Evolutionary conservation across 164 flowering plant species (phyloP).

Genomic region (Vitis rotundifolia): DNA sequence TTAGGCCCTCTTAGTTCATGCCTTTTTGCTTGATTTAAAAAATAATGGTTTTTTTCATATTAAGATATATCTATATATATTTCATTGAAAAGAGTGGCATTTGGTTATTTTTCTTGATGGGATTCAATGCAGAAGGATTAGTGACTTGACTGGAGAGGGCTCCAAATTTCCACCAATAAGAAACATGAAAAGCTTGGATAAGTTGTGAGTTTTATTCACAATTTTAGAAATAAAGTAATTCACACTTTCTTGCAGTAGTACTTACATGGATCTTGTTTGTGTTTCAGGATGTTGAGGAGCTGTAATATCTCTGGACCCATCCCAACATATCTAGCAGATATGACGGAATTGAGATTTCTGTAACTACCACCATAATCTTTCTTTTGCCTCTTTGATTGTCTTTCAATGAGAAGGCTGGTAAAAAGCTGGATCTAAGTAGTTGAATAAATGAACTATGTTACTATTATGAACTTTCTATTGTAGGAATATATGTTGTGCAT

Average conservation of each 20-base stretch:
- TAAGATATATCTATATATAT: too few relatives aligned
- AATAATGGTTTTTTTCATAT: not conserved
- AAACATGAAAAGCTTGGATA: conserved; percentile 21
- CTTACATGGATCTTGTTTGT: not conserved
- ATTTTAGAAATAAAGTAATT: not conserved
- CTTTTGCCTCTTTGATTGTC: not conserved
- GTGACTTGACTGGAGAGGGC: conserved; percentile 32
- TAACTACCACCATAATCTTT: conserved; percentile 8
- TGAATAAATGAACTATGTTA: too few relatives aligned
- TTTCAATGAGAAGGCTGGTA: too few relatives aligned
- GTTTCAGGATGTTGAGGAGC: conserved; percentile 40
- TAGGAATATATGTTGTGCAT: not conserved
- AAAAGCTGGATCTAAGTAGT: too few relatives aligned
- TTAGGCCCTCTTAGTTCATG: not conserved
- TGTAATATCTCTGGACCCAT: conserved; percentile 35
- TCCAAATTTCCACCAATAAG: conserved; percentile 29
- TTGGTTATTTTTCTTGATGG: not conserved
- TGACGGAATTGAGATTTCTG: conserved; percentile 23
- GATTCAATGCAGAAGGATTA: conserved; percentile 33
- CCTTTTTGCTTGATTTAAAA: not conserved
- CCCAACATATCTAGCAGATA: conserved; percentile 16
- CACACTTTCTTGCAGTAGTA: not conserved
- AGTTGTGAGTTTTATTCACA: conserved; percentile 22
- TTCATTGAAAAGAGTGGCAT: too few relatives aligned
- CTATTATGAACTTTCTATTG: not conserved